Conservation (phyloP, 345 rosid genomes). For the Noccaea caerulescens region DNA sequence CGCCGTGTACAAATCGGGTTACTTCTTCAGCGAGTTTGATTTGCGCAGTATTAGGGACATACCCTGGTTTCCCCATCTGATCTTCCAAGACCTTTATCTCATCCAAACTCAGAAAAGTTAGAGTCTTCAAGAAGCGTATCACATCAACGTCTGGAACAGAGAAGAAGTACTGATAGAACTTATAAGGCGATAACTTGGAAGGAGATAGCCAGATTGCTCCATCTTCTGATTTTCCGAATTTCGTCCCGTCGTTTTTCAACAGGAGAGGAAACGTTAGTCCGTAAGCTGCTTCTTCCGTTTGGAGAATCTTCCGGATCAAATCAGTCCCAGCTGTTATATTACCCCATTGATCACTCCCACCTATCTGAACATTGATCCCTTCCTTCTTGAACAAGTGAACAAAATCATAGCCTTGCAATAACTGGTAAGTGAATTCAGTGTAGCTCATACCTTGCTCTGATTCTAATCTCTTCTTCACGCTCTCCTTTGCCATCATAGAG, state of each 20-base stretch:
- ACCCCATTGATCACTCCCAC: conserved; percentile 99
- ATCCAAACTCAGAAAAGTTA: conserved; percentile 75
- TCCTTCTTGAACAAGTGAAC: conserved; percentile 65
- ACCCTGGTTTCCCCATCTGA: conserved; percentile 71
- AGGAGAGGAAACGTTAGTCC: conserved; percentile 93
- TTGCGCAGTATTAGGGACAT: conserved; percentile 74
- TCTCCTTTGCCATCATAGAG: conserved; percentile 85
- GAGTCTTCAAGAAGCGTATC: conserved; percentile 71
- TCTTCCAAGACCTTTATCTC: conserved; percentile 66
- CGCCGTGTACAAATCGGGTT: conserved; percentile 88
- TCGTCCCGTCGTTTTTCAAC: conserved; percentile 85
- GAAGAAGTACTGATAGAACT: conserved; percentile 94
- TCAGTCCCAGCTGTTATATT: conserved; percentile 95
- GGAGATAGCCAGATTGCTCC: conserved; percentile 98
- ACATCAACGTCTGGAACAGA: conserved; percentile 87
- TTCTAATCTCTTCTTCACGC: conserved; percentile 89
- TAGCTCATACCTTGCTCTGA: conserved; percentile 96
- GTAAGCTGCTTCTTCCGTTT: conserved; percentile 67
- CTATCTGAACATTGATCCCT: conserved; percentile 88
- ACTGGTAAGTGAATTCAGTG: conserved; percentile 91
- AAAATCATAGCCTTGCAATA: conserved; percentile 90
- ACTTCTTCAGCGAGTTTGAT: conserved; percentile 88
- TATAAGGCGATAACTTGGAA: conserved; percentile 75
- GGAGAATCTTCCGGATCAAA: conserved; percentile 75
- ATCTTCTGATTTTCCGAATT: conserved; percentile 97